These are phyloP conservation scores for Volvox carteri DNA, from an alignment of 163 green algal species.

Conservation along the genomic window DNA sequence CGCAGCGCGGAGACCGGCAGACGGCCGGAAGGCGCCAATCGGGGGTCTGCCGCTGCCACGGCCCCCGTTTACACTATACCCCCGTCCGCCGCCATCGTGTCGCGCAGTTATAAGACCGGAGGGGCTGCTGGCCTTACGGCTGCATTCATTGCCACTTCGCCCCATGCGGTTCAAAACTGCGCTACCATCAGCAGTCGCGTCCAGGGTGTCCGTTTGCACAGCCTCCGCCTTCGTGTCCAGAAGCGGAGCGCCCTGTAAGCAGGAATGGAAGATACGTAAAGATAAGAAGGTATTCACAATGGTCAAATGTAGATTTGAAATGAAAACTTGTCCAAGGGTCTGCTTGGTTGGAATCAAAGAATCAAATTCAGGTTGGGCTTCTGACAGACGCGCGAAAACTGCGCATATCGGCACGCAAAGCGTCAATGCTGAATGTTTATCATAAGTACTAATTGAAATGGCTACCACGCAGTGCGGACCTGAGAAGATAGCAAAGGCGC, in stretches of 20 bases:
- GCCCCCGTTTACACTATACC: not conserved
- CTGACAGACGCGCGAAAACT: too few species aligned
- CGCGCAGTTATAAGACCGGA: not conserved
- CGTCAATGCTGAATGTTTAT: too few species aligned
- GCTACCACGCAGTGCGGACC: too few species aligned
- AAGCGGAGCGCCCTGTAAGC: not conserved
- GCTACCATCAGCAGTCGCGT: not conserved
- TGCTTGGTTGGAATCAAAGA: too few species aligned
- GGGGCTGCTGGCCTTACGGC: not conserved
- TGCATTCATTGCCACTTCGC: not conserved
- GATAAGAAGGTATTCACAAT: not conserved
- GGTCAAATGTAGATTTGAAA: not conserved
- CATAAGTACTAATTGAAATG: too few species aligned
- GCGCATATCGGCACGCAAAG: too few species aligned
- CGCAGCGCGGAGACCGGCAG: not conserved
- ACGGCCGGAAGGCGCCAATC: not conserved
- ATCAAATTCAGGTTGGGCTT: too few species aligned
- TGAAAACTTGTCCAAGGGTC: too few species aligned
- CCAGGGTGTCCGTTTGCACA: not conserved
- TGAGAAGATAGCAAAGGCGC: too few species aligned
- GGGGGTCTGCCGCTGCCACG: not conserved
- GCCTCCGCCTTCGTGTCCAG: slow-evolving; percentile 2
- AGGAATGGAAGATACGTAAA: not conserved
- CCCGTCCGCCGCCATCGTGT: not conserved
- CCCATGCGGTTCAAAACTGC: not conserved